A percentile compares a stretch with the other conserved stretches of the same genome.
Conservation (phyloP, 78 protist genomes). For the Cavenderia fasciculata region DNA sequence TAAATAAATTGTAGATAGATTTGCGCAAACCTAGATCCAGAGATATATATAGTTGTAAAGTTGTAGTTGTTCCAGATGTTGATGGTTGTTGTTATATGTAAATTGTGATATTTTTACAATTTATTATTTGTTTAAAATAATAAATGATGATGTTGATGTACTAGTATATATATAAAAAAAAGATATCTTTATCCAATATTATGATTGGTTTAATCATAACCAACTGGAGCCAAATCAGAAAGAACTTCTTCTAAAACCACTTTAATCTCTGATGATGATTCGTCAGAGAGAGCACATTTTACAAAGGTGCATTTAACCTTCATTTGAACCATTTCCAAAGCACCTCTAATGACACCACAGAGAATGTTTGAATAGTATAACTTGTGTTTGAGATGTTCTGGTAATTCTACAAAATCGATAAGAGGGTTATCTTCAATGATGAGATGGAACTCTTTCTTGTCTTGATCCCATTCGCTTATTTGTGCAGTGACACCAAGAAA, state of each 20-base stretch:
- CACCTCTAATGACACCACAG: constrained; percentile 98
- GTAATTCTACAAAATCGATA: constrained; percentile 96
- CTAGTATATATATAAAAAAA: too few relatives aligned
- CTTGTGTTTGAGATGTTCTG: constrained; percentile 73
- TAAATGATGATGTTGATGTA: too few relatives aligned
- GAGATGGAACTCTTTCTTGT: constrained; percentile 82
- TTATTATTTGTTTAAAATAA: too few relatives aligned
- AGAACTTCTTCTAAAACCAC: constrained; percentile 84
- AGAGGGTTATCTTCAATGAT: constrained; percentile 86
- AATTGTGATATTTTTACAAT: background rate
- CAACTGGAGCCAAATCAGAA: constrained; percentile 79
- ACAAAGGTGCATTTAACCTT: constrained; percentile 78
- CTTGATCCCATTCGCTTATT: constrained; percentile 78
- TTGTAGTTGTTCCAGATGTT: too few relatives aligned
- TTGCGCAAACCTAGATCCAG: too few relatives aligned
- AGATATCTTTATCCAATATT: too few relatives aligned
- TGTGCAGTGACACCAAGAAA: constrained; percentile 93
- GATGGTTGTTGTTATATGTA: too few relatives aligned
- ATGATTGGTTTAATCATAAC: constrained; percentile 80
- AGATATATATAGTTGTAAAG: too few relatives aligned
- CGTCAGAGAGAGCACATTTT: constrained; percentile 87
- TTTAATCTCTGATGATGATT: constrained; percentile 87
- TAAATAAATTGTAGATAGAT: background rate
- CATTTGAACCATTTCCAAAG: constrained; percentile 94
- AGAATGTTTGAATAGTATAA: constrained; percentile 90